Percentiles rank a stretch among this genome's conserved stretches.
phyloP scores from a whole-genome alignment of 495 filamentous ascomycete genomes.

The Aspergillus haitiensis region DNA sequence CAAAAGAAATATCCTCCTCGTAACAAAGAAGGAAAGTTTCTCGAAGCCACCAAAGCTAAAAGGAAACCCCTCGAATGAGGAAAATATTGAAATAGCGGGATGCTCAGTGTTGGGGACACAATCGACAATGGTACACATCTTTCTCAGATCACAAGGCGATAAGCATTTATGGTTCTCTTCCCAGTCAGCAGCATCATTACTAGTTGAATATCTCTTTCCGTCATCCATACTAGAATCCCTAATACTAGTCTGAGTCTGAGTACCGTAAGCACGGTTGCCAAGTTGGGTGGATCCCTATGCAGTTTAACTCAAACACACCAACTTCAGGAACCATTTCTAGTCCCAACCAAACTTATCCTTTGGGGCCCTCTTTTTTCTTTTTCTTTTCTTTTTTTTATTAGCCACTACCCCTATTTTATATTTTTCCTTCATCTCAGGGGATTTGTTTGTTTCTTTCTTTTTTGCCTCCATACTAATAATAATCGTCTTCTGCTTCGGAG shows the following conservation, averaged over 20 bases:
- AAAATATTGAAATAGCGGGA: neutral
- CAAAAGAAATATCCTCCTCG: neutral
- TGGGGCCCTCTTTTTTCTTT: neutral
- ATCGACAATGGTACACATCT: neutral
- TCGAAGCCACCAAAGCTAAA: neutral
- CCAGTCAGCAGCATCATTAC: neutral
- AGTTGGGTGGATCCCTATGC: neutral
- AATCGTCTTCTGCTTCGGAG: neutral
- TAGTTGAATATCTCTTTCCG: neutral
- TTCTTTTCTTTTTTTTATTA: neutral
- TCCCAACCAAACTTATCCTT: constrained; percentile 2
- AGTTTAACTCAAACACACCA: constrained; percentile 24
- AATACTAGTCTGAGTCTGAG: neutral
- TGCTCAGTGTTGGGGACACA: neutral
- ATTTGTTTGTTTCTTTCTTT: neutral
- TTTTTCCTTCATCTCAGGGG: neutral
- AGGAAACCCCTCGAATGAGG: neutral
- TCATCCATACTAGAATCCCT: neutral
- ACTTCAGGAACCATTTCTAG: constrained; percentile 2
- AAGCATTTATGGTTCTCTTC: neutral
- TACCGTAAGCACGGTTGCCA: neutral
- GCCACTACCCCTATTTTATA: neutral
- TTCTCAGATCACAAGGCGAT: neutral
- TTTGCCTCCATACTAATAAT: neutral
- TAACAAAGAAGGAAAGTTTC: neutral